Evolutionary conservation across 163 green algal genomes (phyloP), one percentile per base, ranked within the genome.

Genomic region (Volvox carteri): DNA sequence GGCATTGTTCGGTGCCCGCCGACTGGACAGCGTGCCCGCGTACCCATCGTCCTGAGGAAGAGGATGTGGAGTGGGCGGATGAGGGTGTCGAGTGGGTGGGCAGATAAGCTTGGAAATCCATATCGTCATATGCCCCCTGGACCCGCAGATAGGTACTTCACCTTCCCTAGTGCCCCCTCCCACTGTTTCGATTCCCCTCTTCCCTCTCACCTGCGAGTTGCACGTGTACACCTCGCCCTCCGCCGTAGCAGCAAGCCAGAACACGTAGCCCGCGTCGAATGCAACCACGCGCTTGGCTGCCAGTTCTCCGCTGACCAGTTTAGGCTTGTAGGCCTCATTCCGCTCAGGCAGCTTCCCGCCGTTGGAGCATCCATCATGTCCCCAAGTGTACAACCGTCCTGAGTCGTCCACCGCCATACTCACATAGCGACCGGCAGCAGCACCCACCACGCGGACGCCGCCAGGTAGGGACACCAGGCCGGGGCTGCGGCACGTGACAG

Each of bases 311-410:
- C 23, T 60, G 18, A 95, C 85, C 4, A 11, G 37, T 2, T 90
- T 68, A 0, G 93, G 86, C 76, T 52, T 78, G 79, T 86, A 94
- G 4, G 89, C 77, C 28, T 91, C 58, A 3, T 33, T 46, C 56
- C 58, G 19, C 30, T 35, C 56, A 25, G 93, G 92, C 81, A 95
- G 46, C 81, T 85, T 46, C 11, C 90, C 87, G 2, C 70, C 85
- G 42, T 78, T 73, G 68, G 74, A 79, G 79, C 94, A 95, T 30
- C 92, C 92, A 70, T 96, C 92, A 21, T 91, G 80, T 11, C 93
- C 93, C 90, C 90, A 96, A 8, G 79, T 90, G 83, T 93, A 96
- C 35, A 97, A 83, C 42, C 52, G 28, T 0, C 94, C 93, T 1
- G 74, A 11, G 0, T 84, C 65, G 72, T 93, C 92, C 60, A 94